A percentile compares a stretch with the other conserved stretches of the same genome.
These are phyloP conservation scores for Candolleomyces eurysporus DNA, from an alignment of 768 basidiomycete genomes.

Conservation along the genomic window DNA sequence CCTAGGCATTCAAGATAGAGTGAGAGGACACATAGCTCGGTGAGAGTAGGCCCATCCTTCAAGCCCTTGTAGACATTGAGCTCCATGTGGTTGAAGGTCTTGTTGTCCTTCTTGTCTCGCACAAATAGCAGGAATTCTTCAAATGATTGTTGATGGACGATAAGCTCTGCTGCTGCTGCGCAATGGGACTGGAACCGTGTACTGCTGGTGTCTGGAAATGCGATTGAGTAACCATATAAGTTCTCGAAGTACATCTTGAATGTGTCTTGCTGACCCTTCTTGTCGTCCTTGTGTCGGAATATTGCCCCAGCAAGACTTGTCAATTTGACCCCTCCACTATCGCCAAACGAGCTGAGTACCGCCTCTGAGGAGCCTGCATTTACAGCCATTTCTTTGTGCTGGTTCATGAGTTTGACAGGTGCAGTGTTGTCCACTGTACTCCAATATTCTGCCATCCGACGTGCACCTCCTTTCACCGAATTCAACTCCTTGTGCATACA, in stretches of 20 bases:
- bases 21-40: neutral
- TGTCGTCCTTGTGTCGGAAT: constrained; percentile 34
- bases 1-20: neutral
- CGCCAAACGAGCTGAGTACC: too few species aligned
- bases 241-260: constrained; percentile 18
- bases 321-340: constrained; percentile 28
- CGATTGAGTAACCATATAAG: constrained; percentile 11
- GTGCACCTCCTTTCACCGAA: constrained; percentile 11
- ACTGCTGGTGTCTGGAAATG: constrained; percentile 33
- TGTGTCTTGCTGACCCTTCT: constrained; percentile 29
- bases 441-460: constrained; percentile 9
- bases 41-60: neutral
- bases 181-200: constrained; percentile 28
- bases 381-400: constrained; percentile 23
- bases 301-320: constrained; percentile 26
- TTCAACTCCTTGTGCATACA: too few species aligned
- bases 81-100: neutral
- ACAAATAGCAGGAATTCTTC: neutral
- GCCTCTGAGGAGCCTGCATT: constrained; percentile 10
- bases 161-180: constrained; percentile 19
- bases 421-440: neutral
- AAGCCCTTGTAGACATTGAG: neutral
- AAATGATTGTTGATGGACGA: constrained; percentile 13
- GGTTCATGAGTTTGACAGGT: constrained; percentile 22
- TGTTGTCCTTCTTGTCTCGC: neutral